These are phyloP conservation scores for Monosporascus sp. DNA, from an alignment of 2,329 filamentous ascomycete genomes.

Conservation along the genomic window DNA sequence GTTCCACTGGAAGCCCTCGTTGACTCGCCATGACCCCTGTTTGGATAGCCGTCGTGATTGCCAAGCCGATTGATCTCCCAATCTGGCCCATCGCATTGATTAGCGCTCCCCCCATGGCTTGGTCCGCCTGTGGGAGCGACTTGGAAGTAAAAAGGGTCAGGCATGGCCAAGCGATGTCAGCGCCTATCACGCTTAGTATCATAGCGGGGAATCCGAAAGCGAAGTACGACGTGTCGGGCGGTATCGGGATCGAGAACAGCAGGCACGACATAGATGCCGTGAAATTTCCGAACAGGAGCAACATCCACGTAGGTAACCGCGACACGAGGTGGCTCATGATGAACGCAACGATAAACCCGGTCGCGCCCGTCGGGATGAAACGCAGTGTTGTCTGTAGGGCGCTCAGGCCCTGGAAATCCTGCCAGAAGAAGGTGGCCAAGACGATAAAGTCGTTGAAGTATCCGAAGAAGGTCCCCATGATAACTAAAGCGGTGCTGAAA, in stretches of 20 bases:
- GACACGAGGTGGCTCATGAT: conserved; percentile 51
- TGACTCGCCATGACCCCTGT: conserved; percentile 52
- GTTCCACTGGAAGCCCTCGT: conserved; percentile 37
- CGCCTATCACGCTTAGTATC: conserved; percentile 59
- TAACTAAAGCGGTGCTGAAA: conserved; percentile 59
- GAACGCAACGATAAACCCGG: conserved; percentile 52
- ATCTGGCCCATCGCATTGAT: conserved; percentile 63
- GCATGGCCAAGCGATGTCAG: conserved; percentile 62
- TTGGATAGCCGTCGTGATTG: conserved; percentile 60
- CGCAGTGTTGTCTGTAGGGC: conserved; percentile 63
- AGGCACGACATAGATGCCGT: conserved; percentile 51
- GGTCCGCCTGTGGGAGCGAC: conserved; percentile 56
- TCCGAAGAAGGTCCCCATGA: conserved; percentile 63
- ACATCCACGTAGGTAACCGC: conserved; percentile 51
- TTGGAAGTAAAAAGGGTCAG: conserved; percentile 62
- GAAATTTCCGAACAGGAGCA: conserved; percentile 53
- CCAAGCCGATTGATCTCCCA: conserved; percentile 60
- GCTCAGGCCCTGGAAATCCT: conserved; percentile 58
- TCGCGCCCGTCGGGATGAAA: conserved; percentile 61
- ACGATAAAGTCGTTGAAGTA: conserved; percentile 65
- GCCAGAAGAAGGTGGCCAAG: conserved; percentile 66
- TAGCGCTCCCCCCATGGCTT: conserved; percentile 62
- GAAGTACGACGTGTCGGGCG: conserved; percentile 57
- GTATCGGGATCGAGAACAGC: conserved; percentile 60
- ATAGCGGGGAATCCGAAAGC: conserved; percentile 64